phyloP scores from a whole-genome alignment of 2,329 filamentous ascomycete genomes.

The Fusarium sterilihyphosum region DNA sequence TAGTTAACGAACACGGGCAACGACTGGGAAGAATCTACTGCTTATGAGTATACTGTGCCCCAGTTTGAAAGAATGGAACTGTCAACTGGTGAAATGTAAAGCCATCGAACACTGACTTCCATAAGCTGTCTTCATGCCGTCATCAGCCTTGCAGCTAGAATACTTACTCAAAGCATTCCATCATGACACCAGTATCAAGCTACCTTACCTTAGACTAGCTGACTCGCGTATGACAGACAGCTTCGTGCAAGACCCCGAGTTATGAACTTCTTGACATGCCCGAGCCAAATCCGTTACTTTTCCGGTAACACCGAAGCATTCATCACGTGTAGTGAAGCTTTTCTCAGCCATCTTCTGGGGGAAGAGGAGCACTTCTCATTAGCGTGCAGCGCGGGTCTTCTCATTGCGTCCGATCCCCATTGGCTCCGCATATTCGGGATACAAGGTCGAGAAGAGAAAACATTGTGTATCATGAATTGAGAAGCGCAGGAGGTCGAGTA shows the following conservation, averaged over 20 bases:
- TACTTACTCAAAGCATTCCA: background rate
- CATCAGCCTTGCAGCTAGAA: conserved; percentile 1
- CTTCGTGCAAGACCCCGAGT: background rate
- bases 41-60: background rate
- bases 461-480: background rate
- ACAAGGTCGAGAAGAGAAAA: background rate
- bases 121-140: background rate
- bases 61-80: background rate
- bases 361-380: conserved; percentile 7
- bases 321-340: conserved; percentile 30
- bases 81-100: background rate
- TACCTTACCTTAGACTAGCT: background rate
- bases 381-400: conserved; percentile 18
- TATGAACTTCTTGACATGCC: background rate
- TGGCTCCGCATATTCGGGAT: conserved; percentile 24
- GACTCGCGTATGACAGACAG: background rate
- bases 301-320: conserved; percentile 22
- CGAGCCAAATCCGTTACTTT: conserved; percentile 16
- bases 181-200: background rate
- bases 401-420: conserved; percentile 23
- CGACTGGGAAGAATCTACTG: no score
- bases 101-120: background rate
- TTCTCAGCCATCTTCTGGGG: conserved; percentile 25
- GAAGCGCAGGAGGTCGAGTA: background rate
- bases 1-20: background rate